Conservation (phyloP, 768 basidiomycete genomes). For the Kwoniella bestiolae region DNA sequence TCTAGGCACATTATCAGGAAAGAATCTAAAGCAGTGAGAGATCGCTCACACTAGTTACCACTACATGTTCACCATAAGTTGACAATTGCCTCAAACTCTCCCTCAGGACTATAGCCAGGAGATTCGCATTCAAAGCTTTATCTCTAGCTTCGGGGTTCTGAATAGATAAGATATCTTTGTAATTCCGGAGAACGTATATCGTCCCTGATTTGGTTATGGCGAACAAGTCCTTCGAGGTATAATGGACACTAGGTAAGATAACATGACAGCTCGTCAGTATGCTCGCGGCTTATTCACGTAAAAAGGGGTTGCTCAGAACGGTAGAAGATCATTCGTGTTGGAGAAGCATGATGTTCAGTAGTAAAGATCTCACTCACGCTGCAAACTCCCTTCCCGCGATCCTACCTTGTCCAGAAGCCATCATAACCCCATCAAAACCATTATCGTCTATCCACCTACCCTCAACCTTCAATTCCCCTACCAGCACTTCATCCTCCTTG, state of each 20-base stretch:
- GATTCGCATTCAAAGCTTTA: constrained; percentile 10
- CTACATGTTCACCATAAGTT: constrained; percentile 28
- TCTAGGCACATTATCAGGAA: too few species aligned
- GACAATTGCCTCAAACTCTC: constrained; percentile 24
- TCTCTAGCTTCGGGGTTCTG: background rate
- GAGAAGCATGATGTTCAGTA: background rate
- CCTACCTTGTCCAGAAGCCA: background rate
- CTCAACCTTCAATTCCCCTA: background rate
- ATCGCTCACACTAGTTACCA: constrained; percentile 23
- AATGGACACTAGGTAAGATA: constrained; percentile 34
- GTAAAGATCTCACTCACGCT: constrained; percentile 13
- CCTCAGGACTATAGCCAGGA: constrained; percentile 24
- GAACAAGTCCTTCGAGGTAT: constrained; percentile 33
- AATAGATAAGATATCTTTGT: constrained; percentile 21
- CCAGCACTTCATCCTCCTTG: background rate
- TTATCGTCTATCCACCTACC: constrained; percentile 14
- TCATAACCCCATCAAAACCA: constrained; percentile 4
- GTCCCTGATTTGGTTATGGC: constrained; percentile 24
- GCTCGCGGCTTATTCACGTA: too few species aligned
- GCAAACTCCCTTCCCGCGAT: constrained; percentile 14
- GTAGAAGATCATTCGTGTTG: too few species aligned
- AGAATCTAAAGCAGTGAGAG: too few species aligned
- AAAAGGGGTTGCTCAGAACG: background rate
- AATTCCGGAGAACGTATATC: constrained; percentile 35
- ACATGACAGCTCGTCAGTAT: background rate